Evolutionary conservation across 140 eudicot species (phyloP).

Genomic region (Ambrosia hybrid): DNA sequence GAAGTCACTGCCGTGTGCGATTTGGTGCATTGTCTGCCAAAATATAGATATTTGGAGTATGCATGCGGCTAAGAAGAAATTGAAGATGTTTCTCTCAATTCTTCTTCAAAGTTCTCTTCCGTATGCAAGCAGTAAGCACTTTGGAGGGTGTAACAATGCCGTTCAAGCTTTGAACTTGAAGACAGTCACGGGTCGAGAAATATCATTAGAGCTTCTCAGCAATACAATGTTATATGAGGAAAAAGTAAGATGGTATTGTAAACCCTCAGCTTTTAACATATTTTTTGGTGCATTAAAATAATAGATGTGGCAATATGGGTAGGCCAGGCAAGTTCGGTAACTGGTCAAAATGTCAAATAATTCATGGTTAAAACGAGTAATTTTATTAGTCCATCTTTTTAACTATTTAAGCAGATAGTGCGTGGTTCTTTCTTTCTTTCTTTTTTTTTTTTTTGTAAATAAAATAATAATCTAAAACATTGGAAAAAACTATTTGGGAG

Average conservation of each 20-base stretch:
- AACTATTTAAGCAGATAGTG: not conserved
- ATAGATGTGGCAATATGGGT: not conserved
- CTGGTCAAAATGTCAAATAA: not conserved
- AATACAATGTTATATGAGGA: slow-evolving; percentile 71
- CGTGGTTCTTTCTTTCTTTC: not conserved
- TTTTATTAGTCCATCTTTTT: not conserved
- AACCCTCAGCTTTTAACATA: slow-evolving; percentile 12
- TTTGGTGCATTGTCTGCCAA: slow-evolving; percentile 72
- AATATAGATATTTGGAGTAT: slow-evolving; percentile 75
- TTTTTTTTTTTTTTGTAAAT: not conserved
- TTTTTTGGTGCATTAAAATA: not conserved
- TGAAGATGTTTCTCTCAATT: slow-evolving; percentile 60
- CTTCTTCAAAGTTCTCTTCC: slow-evolving; percentile 52
- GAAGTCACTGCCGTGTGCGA: slow-evolving; percentile 57
- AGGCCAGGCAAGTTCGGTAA: slow-evolving; percentile 5
- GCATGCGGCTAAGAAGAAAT: slow-evolving; percentile 70
- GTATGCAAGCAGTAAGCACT: slow-evolving; percentile 21
- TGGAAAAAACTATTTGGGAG: not conserved
- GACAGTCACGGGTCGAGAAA: slow-evolving; percentile 39
- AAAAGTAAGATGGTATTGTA: slow-evolving; percentile 51
- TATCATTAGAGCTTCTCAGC: slow-evolving; percentile 61
- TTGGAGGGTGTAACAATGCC: slow-evolving; percentile 4
- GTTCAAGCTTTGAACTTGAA: slow-evolving; percentile 28
- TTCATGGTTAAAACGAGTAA: not conserved
- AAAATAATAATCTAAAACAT: not conserved